Base-by-base conservation (phyloP, 2,329 filamentous ascomycete genomes). In the Epichloe scottii region DNA sequence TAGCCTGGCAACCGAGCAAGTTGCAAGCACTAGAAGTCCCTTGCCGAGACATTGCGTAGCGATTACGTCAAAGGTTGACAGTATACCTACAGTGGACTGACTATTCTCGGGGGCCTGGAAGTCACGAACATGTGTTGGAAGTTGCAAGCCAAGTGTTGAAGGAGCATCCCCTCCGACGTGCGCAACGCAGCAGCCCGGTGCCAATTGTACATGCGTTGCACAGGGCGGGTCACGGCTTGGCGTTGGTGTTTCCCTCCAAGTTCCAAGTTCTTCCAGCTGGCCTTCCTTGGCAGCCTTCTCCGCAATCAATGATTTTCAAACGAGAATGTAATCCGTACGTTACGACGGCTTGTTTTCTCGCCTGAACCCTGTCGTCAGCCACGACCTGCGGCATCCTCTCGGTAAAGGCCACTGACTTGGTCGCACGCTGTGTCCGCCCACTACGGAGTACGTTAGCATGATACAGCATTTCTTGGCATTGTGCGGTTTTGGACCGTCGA, bases 401-500 rank as follows among this genome's bases (percentile, higher is more conserved):
- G 3, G 8, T 30, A 1, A 30, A 30, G 30, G 10, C 30, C 8
- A 30, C 21, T 30, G 30, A 30, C 30, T 30, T 11, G 10, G 30
- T 30, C 30, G 30, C 30, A 30, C 11, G 37, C 37, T 15, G 37
- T 8, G 40, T 14, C 46, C 46, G 17, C 39, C 17, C 19, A 15
- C 26, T 30, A 30, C 30, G 3, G 30, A 30, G 30, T 42, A 23
- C 38, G 35, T 38, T 14, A 8, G 46, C 46, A 17, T 35, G 41
- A 46, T 23, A 41, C 33, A n/a, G 19, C 50, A 41, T 39, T 46
- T 48, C 50, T 51, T 51, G 50, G 50, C 50, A 35, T 45, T 33
- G 39, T 15, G 26, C 12, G 15, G 10, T 34, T 6, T 37, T 35
- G 12, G 30, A 33, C 39, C 5, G 4, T 17, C 39, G 19, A 30